These are phyloP conservation scores for Capronia coronata DNA, from an alignment of 2,329 filamentous ascomycete species.

Conservation along the genomic window DNA sequence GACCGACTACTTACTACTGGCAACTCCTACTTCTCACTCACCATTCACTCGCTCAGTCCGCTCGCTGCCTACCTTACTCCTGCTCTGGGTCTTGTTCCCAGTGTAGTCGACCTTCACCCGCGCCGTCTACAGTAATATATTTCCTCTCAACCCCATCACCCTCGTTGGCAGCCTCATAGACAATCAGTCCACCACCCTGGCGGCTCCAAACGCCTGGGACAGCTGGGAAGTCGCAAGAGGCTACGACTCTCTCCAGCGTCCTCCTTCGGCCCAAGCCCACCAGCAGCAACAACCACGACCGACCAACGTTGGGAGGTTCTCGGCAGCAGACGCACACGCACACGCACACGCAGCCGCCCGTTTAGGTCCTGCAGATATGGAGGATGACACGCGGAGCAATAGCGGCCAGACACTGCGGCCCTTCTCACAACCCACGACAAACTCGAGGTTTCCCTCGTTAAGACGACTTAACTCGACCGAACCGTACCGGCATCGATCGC, in stretches of 20 bases:
- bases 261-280: conserved; percentile 8
- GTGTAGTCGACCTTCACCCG: conserved; percentile 6
- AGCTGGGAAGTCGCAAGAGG: conserved; percentile 27
- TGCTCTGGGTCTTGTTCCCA: conserved; percentile 7
- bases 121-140: conserved; percentile 15
- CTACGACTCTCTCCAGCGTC: conserved; percentile 26
- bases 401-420: conserved; percentile 23
- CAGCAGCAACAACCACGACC: conserved; percentile 9
- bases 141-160: conserved; percentile 9
- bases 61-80: conserved; percentile 11
- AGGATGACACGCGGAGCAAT: conserved; percentile 24
- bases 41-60: conserved; percentile 8
- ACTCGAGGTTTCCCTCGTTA: conserved; percentile 29
- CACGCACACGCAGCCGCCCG: neutral
- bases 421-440: conserved; percentile 24
- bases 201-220: conserved; percentile 23
- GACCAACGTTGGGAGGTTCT: conserved; percentile 5
- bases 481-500: conserved; percentile 26
- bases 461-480: conserved; percentile 27
- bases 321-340: neutral
- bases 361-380: conserved; percentile 17
- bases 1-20: neutral
- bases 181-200: conserved; percentile 14
- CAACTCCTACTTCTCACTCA: neutral
- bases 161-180: conserved; percentile 9